Percentiles rank a stretch among this genome's conserved stretches.
These are phyloP conservation scores for Yamadazyma spencermartinsiae DNA, from an alignment of 1,139 yeast species.

Conservation along the genomic window DNA sequence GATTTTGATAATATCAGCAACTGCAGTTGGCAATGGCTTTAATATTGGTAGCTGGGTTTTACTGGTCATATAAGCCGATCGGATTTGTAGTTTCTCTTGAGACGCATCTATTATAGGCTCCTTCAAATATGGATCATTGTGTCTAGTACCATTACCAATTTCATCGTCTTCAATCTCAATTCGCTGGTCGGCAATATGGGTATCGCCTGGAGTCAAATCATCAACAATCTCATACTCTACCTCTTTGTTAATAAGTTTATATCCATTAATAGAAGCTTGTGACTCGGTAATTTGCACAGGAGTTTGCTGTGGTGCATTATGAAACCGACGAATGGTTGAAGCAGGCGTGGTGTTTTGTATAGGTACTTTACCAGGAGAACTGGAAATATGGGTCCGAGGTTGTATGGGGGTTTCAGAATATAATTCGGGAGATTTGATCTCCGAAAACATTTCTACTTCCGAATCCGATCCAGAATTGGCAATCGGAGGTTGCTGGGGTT, in stretches of 20 bases:
- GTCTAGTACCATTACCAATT: conserved; percentile 30
- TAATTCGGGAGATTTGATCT: conserved; percentile 1
- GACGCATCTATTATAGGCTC: conserved; percentile 10
- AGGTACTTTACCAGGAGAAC: not conserved
- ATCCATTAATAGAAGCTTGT: conserved; percentile 34
- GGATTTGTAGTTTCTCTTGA: conserved; percentile 5
- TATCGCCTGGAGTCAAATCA: conserved; percentile 31
- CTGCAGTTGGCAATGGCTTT: conserved; percentile 8
- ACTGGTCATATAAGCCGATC: conserved; percentile 18
- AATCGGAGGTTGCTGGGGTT: conserved; percentile 2
- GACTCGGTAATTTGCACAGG: conserved; percentile 19
- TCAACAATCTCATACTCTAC: conserved; percentile 10
- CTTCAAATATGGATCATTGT: conserved; percentile 35
- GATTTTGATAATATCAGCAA: conserved; percentile 20
- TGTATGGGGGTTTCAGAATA: not conserved
- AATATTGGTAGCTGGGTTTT: conserved; percentile 22
- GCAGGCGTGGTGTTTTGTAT: not conserved
- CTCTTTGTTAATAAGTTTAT: conserved; percentile 33
- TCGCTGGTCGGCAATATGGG: conserved; percentile 44
- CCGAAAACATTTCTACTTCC: not conserved
- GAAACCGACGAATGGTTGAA: not conserved
- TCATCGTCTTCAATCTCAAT: conserved; percentile 32
- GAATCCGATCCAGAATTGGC: not conserved
- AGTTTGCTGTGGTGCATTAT: conserved; percentile 5
- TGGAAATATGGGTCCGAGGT: not conserved